Evolutionary conservation across 495 filamentous ascomycete genomes (phyloP).

Genomic region (Neurospora sp.): DNA sequence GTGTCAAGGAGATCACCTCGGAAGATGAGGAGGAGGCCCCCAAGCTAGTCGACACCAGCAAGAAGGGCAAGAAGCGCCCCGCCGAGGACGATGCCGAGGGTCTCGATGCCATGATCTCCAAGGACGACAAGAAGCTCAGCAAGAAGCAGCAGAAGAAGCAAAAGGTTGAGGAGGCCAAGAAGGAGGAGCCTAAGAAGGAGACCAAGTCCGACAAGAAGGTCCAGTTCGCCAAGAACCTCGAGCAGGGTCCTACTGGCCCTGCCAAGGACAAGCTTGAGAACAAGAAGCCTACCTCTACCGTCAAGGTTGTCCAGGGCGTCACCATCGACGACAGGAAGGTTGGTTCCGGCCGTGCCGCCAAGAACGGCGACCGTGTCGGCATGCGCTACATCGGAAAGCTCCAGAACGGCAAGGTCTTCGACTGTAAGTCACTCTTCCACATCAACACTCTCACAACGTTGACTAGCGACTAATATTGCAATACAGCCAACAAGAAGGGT

Average conservation of each 20-base stretch:
- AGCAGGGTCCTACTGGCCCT: slow-evolving; percentile 82
- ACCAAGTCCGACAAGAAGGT: slow-evolving; percentile 84
- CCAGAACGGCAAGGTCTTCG: slow-evolving; percentile 84
- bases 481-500: slow-evolving; percentile 86
- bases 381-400: slow-evolving; percentile 98
- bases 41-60: slow-evolving; percentile 54
- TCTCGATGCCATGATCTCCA: slow-evolving; percentile 70
- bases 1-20: slow-evolving; percentile 74
- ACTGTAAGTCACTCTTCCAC: slow-evolving; percentile 47
- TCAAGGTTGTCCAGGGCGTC: slow-evolving; percentile 75
- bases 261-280: slow-evolving; percentile 33
- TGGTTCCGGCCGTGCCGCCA: slow-evolving; percentile 68
- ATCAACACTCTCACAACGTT: slow-evolving; percentile 1
- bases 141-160: slow-evolving; percentile 99
- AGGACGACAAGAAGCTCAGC: slow-evolving; percentile 56
- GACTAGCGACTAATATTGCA: slow-evolving; percentile 20
- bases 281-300: slow-evolving; percentile 43
- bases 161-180: slow-evolving; percentile 56
- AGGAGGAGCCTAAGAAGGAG: slow-evolving; percentile 32
- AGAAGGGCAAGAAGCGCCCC: slow-evolving; percentile 71
- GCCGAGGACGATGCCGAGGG: slow-evolving; percentile 60
- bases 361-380: slow-evolving; percentile 75
- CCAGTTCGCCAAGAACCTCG: slow-evolving; percentile 96
- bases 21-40: slow-evolving; percentile 73
- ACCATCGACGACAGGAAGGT: slow-evolving; percentile 92